Conservation (phyloP, 2,329 filamentous ascomycete genomes). For the Venturia effusa region DNA sequence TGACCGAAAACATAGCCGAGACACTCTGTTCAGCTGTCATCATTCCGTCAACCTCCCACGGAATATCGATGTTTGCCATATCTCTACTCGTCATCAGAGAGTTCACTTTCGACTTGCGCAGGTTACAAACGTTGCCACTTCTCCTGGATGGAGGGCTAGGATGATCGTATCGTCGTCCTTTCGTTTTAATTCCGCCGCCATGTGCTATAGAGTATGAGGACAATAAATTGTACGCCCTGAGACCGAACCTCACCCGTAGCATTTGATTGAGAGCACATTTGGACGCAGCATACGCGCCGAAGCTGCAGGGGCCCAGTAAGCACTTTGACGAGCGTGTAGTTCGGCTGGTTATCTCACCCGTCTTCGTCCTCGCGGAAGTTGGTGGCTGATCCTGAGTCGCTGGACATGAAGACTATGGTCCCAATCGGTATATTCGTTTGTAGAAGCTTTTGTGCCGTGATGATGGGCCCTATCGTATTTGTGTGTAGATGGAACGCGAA, state of each 20-base stretch:
- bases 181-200: conserved; percentile 44
- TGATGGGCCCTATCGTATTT: conserved; percentile 49
- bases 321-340: background rate
- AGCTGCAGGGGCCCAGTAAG: conserved; percentile 19
- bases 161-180: conserved; percentile 39
- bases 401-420: conserved; percentile 47
- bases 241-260: conserved; percentile 24
- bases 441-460: conserved; percentile 43
- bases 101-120: background rate
- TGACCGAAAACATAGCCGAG: conserved; percentile 38
- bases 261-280: conserved; percentile 49
- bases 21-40: conserved; percentile 42
- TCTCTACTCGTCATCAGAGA: conserved; percentile 25
- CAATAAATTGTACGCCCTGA: background rate
- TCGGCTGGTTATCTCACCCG: conserved; percentile 22
- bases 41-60: conserved; percentile 42
- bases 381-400: conserved; percentile 42
- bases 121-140: conserved; percentile 38
- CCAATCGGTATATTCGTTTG: conserved; percentile 35
- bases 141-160: conserved; percentile 46
- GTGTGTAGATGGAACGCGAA: conserved; percentile 46
- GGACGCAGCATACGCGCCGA: conserved; percentile 46
- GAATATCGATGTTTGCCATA: conserved; percentile 41
- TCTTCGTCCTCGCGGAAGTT: conserved; percentile 45
- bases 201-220: conserved; percentile 26